Base-by-base conservation (phyloP, 192 early-diverging fungal genomes). In the Coemansia sp. region DNA sequence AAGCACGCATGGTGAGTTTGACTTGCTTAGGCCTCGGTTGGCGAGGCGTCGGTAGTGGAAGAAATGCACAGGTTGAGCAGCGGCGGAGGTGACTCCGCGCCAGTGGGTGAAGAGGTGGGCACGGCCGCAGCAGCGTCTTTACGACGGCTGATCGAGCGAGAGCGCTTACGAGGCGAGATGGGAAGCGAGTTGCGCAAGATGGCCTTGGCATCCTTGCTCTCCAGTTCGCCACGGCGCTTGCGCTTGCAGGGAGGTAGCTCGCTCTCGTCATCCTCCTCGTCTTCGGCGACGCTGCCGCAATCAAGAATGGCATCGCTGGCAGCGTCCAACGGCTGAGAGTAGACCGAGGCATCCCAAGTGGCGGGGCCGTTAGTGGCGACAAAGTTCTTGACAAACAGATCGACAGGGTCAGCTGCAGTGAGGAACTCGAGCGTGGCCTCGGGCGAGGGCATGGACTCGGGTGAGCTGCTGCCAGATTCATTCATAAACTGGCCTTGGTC, bases 121-220 rank as follows among this genome's bases (percentile, higher is more conserved):
- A 75, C 69, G 13, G 69, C 74, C 4, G 69, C 73, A 36, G 73
- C 78, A 27, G 64, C 64, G 34, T 69, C 71, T 54, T 48, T 65
- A 33, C 54, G 68, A 8, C 59, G 34, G 16, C 64, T 68, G 29
- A 65, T 42, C 11, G 79, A 82, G 19, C 79, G 74, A 63, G 79
- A 76, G 69, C 79, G 79, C 71, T 82, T 82, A 48, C 79, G 74
- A 21, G 79, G 79, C 67, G 74, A 77, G 36, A 77, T 63, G 21
- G 63, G 59, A 4, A 82, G 67, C 3, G 68, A 51, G 67, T 67
- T 73, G 36, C 72, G 72, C 54, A 66, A 69, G 9, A 74, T 74
- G 44, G 62, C 53, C 64, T 69, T 76, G 42, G 68, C 68, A 27
- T 72, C 73, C 50, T 69, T 63, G 53, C 72, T 67, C 63, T 80